Evolutionary conservation across 345 rosid genomes (phyloP), one percentile per base, ranked within the genome.

Genomic region (Eucalyptus decipiens): DNA sequence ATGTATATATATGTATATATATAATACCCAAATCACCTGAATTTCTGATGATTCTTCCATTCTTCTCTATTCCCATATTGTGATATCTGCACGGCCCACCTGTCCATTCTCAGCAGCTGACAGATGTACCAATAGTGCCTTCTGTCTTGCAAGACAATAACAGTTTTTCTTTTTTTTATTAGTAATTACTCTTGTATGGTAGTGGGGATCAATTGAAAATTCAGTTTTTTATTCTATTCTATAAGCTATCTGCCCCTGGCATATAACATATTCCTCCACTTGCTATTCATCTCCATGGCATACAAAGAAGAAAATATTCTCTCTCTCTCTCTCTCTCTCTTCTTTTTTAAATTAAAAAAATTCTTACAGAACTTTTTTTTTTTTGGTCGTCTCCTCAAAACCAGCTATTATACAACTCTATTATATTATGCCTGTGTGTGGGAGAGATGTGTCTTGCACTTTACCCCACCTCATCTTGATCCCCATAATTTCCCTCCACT

Each of bases 21-120:
- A 60, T 65, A 72, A 19, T 76, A 37, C 83, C 47, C 83, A 45
- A 90, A 90, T 60, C 72, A 89, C 91, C 88, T 89, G 87, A 92
- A 86, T 62, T 69, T 90, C 60, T 67, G 86, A 86, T 32, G 60
- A 85, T 28, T 85, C 87, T 15, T 11, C 52, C 87, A 16, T 28
- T 28, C 37, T 9, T 28, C 40, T 26, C 32, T 21, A 26, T 47
- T 16, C 56, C 37, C 52, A n/a, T 45, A n/a, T n/a, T 28, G 34
- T 49, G 58, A 49, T 34, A 51, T 49, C 54, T 11, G 45, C 88
- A 32, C 42, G 40, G 11, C 42, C 69, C 88, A 86, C 72, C 42
- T 40, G 72, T 86, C 69, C 72, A 76, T 86, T 32, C 48, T 86
- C 88, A 52, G 43, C 65, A 56, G 88, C 88, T 86, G 88, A 54